Evolutionary conservation across 1,284 basidiomycete species (phyloP), one percentile per base, ranked within the genome.

Genomic region (Phylloporus sp.): DNA sequence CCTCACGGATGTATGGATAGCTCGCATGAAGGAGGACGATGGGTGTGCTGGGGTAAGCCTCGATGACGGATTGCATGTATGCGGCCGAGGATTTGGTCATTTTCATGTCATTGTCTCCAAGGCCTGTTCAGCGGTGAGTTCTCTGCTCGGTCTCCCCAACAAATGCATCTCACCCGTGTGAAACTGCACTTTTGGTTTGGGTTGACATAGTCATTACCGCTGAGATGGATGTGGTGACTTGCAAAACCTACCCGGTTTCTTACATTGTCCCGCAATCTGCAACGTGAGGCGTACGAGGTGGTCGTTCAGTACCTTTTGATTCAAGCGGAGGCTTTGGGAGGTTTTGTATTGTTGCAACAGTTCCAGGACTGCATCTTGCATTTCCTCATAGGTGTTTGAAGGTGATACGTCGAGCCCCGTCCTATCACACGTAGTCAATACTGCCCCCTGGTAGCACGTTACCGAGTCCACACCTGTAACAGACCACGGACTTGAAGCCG

Each of bases 1-100:
- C 91, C 62, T 93, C 90, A 55, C 86, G 83, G 5, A 86, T 89
- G 73, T 83, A 92, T 0, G 91, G 91, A 69, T 93, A 93, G 31
- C 86, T 83, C 3, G 89, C 82, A 70, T 93, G 92, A 2, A 93
- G 80, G 18, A 93, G 81, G 22, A 93, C 84, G 64, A 93, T 81
- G 10, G 76, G 80, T 2, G 88, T 84, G 6, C 82, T 59, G 1
- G 89, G 86, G 67, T 82, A 87, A 1, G 83, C 84, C 65, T 85
- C 84, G 72, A 93, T 89, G 61, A 91, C 72, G 2, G 86, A 80
- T 68, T 93, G 91, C 69, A 93, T 77, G 56, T 85, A 81, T 11
- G 89, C 79, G 1, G 92, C 90, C 3, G 87, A 88, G 1, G 89
- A 81, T 8, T 79, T 80, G 20, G 77, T 68, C 31, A 92, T 78